A percentile compares a stretch with the other conserved stretches of the same genome.
phyloP scores from a whole-genome alignment of 495 filamentous ascomycete species.

The Tuber magnatum region DNA sequence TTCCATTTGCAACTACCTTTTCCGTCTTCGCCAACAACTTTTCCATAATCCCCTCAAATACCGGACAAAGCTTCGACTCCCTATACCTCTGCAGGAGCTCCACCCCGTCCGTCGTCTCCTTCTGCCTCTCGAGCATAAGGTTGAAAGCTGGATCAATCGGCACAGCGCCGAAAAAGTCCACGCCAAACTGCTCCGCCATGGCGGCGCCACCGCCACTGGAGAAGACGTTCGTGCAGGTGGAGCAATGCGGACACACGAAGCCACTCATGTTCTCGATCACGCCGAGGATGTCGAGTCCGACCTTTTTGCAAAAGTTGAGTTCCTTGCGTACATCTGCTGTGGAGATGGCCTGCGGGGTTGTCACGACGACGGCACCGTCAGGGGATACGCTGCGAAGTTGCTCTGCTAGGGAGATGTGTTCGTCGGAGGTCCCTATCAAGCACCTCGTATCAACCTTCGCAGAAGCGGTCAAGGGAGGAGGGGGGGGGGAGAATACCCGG shows the following conservation, averaged over 20 bases:
- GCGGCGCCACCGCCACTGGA: conserved; percentile 78
- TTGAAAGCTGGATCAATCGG: conserved; percentile 78
- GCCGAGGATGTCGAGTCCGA: conserved; percentile 69
- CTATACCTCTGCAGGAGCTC: conserved; percentile 42
- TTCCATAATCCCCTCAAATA: conserved; percentile 41
- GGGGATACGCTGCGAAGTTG: conserved; percentile 58
- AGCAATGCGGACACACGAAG: conserved; percentile 91
- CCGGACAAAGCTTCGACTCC: conserved; percentile 29
- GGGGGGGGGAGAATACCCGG: conserved; percentile 50
- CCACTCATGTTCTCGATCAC: conserved; percentile 98
- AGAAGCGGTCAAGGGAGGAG: background rate
- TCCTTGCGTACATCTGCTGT: conserved; percentile 93
- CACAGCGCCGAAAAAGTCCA: conserved; percentile 76
- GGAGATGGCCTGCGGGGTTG: conserved; percentile 88
- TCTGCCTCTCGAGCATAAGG: conserved; percentile 49
- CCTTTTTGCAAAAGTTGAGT: conserved; percentile 90
- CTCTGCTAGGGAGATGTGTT: conserved; percentile 91
- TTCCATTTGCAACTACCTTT: background rate
- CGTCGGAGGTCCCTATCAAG: conserved; percentile 63
- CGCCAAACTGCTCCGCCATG: conserved; percentile 79
- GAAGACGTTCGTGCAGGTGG: conserved; percentile 87
- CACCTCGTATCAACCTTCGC: background rate
- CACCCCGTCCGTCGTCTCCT: conserved; percentile 41
- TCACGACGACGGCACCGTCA: conserved; percentile 83
- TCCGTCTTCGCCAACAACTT: conserved; percentile 28